These are phyloP conservation scores for Limnomonas spitsbergensis DNA, from an alignment of 139 green algal genomes.

Conservation along the genomic window DNA sequence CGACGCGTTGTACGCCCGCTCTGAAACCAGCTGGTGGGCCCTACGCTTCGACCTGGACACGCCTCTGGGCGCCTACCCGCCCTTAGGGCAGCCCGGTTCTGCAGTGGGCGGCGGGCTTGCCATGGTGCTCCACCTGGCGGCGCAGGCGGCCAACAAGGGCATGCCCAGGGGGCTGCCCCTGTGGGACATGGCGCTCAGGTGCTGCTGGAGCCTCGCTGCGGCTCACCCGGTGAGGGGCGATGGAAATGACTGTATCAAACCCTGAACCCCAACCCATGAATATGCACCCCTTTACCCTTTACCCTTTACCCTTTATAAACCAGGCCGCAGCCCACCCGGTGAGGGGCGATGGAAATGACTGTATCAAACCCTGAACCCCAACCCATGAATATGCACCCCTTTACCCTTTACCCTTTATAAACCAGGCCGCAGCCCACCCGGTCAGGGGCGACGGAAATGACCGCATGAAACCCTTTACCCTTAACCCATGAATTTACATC, in stretches of 20 bases:
- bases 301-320: too few species aligned
- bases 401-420: too few species aligned
- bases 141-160: slow-evolving; percentile 1
- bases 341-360: slow-evolving; percentile 11
- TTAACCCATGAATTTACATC: too few species aligned
- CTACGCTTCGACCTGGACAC: slow-evolving; percentile 30
- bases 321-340: slow-evolving; percentile 26
- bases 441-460: slow-evolving; percentile 15
- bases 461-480: slow-evolving; percentile 9
- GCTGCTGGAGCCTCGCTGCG: slow-evolving; percentile 27
- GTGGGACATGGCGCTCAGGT: slow-evolving; percentile 11
- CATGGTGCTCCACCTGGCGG: background rate
- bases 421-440: slow-evolving; percentile 24
- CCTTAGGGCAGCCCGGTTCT: background rate
- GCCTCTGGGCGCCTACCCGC: slow-evolving; percentile 11
- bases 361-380: slow-evolving; percentile 7
- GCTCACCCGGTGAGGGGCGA: slow-evolving; percentile 28
- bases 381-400: too few species aligned
- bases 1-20: slow-evolving; percentile 17
- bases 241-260: slow-evolving; percentile 13
- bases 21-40: slow-evolving; percentile 25
- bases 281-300: too few species aligned
- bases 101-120: background rate
- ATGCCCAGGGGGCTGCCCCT: slow-evolving; percentile 24
- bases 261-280: slow-evolving; percentile 8